Percentiles rank a stretch among this genome's conserved stretches.
phyloP scores from a whole-genome alignment of 176 grass and related monocot species.

The Aegilops tauschii region DNA sequence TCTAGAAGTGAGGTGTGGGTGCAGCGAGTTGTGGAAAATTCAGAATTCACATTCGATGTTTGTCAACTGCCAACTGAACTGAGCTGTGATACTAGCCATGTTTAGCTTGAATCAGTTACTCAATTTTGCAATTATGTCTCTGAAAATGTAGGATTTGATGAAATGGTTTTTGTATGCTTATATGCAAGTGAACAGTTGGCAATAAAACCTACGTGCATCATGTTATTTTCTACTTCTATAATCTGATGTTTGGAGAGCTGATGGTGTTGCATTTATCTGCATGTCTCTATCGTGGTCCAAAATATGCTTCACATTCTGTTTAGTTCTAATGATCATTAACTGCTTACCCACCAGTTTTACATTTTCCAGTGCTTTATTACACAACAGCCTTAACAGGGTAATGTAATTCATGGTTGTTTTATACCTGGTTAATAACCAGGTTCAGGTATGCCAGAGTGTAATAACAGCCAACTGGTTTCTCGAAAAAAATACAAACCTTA shows the following conservation, averaged over 20 bases:
- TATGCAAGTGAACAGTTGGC: neutral
- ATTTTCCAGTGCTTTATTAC: neutral
- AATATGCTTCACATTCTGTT: slow-evolving; percentile 6
- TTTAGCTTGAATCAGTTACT: neutral
- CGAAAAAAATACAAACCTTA: neutral
- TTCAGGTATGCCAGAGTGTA: neutral
- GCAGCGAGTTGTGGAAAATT: neutral
- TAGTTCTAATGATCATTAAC: neutral
- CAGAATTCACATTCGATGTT: neutral
- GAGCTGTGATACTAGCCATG: neutral
- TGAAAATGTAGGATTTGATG: neutral
- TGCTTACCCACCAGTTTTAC: neutral
- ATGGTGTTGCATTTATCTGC: neutral
- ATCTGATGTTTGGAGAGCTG: neutral
- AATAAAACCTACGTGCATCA: neutral
- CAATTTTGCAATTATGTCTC: neutral
- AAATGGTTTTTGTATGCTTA: slow-evolving; percentile 8
- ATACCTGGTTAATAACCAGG: neutral
- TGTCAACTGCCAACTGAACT: neutral
- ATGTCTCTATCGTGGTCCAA: neutral
- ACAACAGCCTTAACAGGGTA: neutral
- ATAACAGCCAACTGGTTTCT: neutral
- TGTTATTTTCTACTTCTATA: neutral
- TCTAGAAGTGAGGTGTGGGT: neutral
- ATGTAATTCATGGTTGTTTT: neutral